These are phyloP conservation scores for Pythium angustatum DNA, from an alignment of 352 stramenopile species.

Conservation along the genomic window DNA sequence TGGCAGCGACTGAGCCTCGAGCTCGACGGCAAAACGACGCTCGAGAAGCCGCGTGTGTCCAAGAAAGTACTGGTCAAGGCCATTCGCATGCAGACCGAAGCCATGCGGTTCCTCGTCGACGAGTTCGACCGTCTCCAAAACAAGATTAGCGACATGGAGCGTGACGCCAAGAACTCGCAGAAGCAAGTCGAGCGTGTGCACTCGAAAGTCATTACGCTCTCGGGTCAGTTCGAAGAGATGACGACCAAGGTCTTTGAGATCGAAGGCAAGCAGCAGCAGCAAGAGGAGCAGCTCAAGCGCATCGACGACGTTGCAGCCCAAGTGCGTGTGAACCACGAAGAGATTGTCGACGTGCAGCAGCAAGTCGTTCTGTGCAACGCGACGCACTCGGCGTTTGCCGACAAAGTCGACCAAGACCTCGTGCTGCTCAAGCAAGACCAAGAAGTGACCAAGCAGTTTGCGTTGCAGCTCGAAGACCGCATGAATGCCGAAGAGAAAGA, in stretches of 20 bases:
- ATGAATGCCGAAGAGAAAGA: constrained; percentile 85
- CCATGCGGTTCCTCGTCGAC: constrained; percentile 82
- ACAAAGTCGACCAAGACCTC: constrained; percentile 55
- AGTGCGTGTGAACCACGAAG: constrained; percentile 51
- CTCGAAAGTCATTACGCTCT: constrained; percentile 72
- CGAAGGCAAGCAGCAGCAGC: constrained; percentile 54
- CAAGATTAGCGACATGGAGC: constrained; percentile 80
- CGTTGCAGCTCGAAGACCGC: constrained; percentile 82
- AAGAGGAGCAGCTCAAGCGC: constrained; percentile 65
- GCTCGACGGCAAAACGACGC: constrained; percentile 74
- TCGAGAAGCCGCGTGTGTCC: constrained; percentile 77
- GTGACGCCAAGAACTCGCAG: constrained; percentile 67
- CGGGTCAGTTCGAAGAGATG: constrained; percentile 73
- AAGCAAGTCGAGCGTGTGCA: constrained; percentile 82
- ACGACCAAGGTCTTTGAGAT: constrained; percentile 67
- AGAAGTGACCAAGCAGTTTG: constrained; percentile 78
- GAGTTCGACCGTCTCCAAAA: constrained; percentile 80
- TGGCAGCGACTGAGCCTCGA: constrained; percentile 80
- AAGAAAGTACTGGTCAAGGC: constrained; percentile 86
- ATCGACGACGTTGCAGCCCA: constrained; percentile 68
- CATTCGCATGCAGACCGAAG: constrained; percentile 79
- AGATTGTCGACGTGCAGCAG: constrained; percentile 46
- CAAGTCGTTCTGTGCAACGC: constrained; percentile 47
- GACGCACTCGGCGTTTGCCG: constrained; percentile 52
- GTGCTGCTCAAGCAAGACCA: constrained; percentile 57